Evolutionary conservation across 768 basidiomycete genomes (phyloP), one percentile per base, ranked within the genome.

Genomic region (Suillus clintonianus): DNA sequence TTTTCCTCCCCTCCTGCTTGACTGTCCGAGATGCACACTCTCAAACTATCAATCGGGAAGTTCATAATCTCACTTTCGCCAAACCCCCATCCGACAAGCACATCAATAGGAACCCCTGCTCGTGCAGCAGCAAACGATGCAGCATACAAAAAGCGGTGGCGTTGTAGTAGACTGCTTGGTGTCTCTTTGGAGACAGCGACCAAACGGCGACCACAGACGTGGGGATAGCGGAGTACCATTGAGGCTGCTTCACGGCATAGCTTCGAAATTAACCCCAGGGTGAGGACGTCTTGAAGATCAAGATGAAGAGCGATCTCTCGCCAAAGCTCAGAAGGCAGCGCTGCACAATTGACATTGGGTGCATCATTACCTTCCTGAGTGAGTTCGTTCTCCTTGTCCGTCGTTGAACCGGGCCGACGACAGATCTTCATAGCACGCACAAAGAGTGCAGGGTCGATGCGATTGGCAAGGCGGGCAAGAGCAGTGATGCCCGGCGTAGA

Each of bases 401-500:
- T 37, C 3, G 37, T 37, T 37, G 37, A 11, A 10, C 37, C 13
- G 13, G 39, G 47, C 5, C 47, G 7, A 15, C 0, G 47, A 14
- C 3, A 48, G 27, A 48, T 6, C 24, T 27, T 24, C 22, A n/a
- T 14, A 27, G 24, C 39, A 36, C 55, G 27, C 30, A 15, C 27
- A 47, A 62, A 41, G 55, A 62, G 22, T 30, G 54, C 11, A 3
- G 53, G 37, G n/a, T 62, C 54, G 11, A 30, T 17, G 13, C 59
- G 59, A 43, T 47, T 13, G 27, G 27, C 59, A 27, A 60, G 43
- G 30, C 30, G 59, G 8, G 45, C 27, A 47, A 60, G 59, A 30
- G 59, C 59, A 6, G 59, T 60, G 59, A 48, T 60, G 17, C 59
- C 59, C 13, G 24, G 27, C 19, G 59, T 60, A 14, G 59, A 60